Evolutionary conservation across 2,329 filamentous ascomycete genomes (phyloP), one percentile per base, ranked within the genome.

Genomic region (Dactylellina sp.): DNA sequence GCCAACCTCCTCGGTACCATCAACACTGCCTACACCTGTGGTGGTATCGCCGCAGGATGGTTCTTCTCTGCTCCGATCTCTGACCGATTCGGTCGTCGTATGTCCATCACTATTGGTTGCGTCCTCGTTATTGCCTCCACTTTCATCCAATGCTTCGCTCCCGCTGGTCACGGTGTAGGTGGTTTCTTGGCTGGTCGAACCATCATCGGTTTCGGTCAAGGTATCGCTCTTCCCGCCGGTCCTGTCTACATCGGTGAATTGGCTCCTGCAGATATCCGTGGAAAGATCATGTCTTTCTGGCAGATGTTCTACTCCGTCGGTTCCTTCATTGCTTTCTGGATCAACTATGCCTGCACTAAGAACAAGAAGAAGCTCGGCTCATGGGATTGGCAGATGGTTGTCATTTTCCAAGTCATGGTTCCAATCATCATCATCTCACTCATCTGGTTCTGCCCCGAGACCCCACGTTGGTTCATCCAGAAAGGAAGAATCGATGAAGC

Each of bases 331-430:
- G 88, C 86, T 56, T 88, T 87, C 82, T 86, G 84, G 88, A 86
- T 90, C 79, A 88, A 88, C 79, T 91, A 85, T 76, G 88, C 85
- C 14, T 87, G 86, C 79, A 84, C 84, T 37, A 83, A 87, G 78
- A 82, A 89, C 80, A 82, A 83, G 46, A 77, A 81, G 44, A 82
- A 77, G 44, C 84, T 91, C 3, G 89, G 89, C 40, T 83, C 91
- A 77, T 91, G 89, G 89, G 88, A 91, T 80, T 91, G 89, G 89
- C 87, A 86, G 77, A 86, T 90, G 83, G 87, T 91, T 12, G 86
- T 91, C 75, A 87, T 91, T 75, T 91, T 91, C 83, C 89, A 91
- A 81, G 83, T 90, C 53, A 80, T 91, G n/a, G 84, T 90, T 22
- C 89, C 89, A 0, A 76, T 85, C 56, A 77, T 90, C 70, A 89